Evolutionary conservation across 139 green algal species (phyloP).

Genomic region (Tetratostichococcus sp.): DNA sequence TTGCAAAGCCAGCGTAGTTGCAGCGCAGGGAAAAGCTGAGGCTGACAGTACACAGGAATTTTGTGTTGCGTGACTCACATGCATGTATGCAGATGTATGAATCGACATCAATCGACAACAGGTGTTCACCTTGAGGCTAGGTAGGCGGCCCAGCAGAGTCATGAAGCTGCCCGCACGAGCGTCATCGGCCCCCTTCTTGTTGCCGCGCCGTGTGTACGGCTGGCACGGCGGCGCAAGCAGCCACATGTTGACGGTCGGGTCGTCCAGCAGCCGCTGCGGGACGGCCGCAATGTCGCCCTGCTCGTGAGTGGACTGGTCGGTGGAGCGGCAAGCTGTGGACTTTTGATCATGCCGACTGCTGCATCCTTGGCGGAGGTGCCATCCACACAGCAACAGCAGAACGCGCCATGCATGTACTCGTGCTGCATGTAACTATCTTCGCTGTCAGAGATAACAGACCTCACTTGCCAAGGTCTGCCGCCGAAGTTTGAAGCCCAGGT

Average conservation of each 20-base stretch:
- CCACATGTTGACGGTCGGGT: constrained; percentile 52
- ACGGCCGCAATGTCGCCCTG: constrained; percentile 55
- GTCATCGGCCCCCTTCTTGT: constrained; percentile 43
- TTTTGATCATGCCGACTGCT: no score
- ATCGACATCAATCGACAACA: no score
- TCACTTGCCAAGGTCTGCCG: constrained; percentile 27
- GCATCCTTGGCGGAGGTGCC: no score
- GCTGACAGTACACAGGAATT: no score
- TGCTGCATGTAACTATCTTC: no score
- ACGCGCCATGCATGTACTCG: no score
- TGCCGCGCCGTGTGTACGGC: constrained; percentile 73
- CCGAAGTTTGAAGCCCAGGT: constrained; percentile 71
- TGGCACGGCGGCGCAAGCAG: constrained; percentile 77
- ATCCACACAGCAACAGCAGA: no score
- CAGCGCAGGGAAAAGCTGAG: background rate
- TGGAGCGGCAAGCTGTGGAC: no score
- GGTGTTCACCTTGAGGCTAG: constrained; percentile 7
- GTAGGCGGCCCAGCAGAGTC: constrained; percentile 40
- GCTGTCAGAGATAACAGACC: background rate
- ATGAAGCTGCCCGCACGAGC: constrained; percentile 52
- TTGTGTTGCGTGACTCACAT: no score
- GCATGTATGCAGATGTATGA: no score
- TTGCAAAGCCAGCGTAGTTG: no score
- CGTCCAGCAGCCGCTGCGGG: constrained; percentile 32
- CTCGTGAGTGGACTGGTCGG: background rate